Percentiles rank a stretch among this genome's conserved stretches.
These are phyloP conservation scores for Penicillium samsonianum DNA, from an alignment of 495 filamentous ascomycete species.

Conservation along the genomic window DNA sequence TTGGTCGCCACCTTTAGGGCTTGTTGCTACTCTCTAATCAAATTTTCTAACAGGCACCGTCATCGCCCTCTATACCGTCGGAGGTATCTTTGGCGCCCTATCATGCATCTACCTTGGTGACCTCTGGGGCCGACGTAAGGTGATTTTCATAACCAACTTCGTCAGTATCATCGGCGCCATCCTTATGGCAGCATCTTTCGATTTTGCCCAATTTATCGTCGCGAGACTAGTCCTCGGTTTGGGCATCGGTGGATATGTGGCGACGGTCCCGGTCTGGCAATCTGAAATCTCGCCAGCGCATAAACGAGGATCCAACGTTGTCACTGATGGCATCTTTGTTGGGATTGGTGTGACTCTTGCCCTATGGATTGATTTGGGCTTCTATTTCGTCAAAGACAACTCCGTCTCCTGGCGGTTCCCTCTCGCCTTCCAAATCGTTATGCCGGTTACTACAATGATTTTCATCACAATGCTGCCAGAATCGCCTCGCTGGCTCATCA, in stretches of 20 bases:
- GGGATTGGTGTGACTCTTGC: conserved; percentile 52
- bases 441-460: conserved; percentile 58
- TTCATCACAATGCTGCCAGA: conserved; percentile 61
- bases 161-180: conserved; percentile 38
- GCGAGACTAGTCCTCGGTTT: conserved; percentile 59
- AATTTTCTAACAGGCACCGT: conserved; percentile 25
- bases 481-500: conserved; percentile 60
- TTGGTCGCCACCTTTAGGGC: conserved; percentile 8
- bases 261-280: conserved; percentile 53
- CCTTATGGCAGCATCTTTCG: conserved; percentile 43
- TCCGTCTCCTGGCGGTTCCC: conserved; percentile 53
- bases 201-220: conserved; percentile 37
- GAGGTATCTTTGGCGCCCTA: conserved; percentile 34
- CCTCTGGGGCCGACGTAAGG: conserved; percentile 30
- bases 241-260: conserved; percentile 53
- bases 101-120: conserved; percentile 35
- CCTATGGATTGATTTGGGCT: conserved; percentile 48
- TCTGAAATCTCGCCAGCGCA: conserved; percentile 45
- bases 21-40: not conserved
- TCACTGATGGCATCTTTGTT: conserved; percentile 49
- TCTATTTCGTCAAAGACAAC: conserved; percentile 44
- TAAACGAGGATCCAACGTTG: conserved; percentile 40
- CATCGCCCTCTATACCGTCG: conserved; percentile 36
- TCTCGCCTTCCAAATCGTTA: conserved; percentile 54
- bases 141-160: conserved; percentile 32